Evolutionary conservation across 2,329 filamentous ascomycete genomes (phyloP).

Genomic region (Pyrenophora teres): DNA sequence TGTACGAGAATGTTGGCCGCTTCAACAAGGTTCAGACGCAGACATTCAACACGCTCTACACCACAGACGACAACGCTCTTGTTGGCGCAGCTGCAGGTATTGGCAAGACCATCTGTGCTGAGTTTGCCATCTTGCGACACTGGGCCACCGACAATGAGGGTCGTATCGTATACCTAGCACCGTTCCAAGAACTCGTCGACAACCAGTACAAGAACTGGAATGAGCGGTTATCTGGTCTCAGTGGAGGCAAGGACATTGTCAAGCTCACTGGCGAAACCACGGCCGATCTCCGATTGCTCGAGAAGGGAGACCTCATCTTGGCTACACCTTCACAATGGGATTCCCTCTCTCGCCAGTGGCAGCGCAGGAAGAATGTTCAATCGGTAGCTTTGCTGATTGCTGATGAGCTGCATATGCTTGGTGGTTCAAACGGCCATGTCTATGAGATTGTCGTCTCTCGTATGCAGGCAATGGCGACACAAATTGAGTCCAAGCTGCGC

Average conservation of each 20-base stretch:
- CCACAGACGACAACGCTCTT: slow-evolving; percentile 91
- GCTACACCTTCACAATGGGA: slow-evolving; percentile 97
- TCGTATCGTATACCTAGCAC: slow-evolving; percentile 90
- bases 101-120: slow-evolving; percentile 95
- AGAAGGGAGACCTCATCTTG: slow-evolving; percentile 84
- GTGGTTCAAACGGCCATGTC: slow-evolving; percentile 81
- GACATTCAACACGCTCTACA: slow-evolving; percentile 90
- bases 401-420: slow-evolving; percentile 92
- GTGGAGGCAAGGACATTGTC: slow-evolving; percentile 85
- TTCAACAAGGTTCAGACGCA: slow-evolving; percentile 99
- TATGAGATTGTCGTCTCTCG: slow-evolving; percentile 98
- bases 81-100: slow-evolving; percentile 91
- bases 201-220: slow-evolving; percentile 83
- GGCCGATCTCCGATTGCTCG: slow-evolving; percentile 85
- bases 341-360: slow-evolving; percentile 93
- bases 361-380: slow-evolving; percentile 92
- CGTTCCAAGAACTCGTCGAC: slow-evolving; percentile 92
- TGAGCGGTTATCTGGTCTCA: slow-evolving; percentile 70
- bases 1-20: slow-evolving; percentile 82
- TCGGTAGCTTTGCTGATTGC: slow-evolving; percentile 89
- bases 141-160: slow-evolving; percentile 76
- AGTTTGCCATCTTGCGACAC: slow-evolving; percentile 87
- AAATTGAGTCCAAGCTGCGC: slow-evolving; percentile 81
- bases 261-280: slow-evolving; percentile 94
- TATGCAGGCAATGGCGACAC: slow-evolving; percentile 93